Conservation (phyloP, 73 alveolate genomes). For the Diophrys appendiculata region DNA sequence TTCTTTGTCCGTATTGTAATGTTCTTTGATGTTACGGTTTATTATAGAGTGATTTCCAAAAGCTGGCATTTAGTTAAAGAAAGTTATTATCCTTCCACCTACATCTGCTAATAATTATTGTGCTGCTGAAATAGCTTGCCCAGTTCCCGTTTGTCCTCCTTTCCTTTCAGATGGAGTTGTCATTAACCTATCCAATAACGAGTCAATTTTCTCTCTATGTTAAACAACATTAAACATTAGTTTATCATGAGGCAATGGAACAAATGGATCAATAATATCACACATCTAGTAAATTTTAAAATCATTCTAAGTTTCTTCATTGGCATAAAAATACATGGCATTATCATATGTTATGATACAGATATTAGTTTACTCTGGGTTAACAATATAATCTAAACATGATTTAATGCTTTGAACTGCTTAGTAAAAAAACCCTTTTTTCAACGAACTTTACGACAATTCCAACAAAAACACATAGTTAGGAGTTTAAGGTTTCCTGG, state of each 20-base stretch:
- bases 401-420: conserved; percentile 48
- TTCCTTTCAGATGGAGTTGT: neutral
- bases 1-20: conserved; percentile 55
- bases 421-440: conserved; percentile 52
- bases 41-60: neutral
- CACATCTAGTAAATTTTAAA: conserved; percentile 50
- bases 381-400: conserved; percentile 67
- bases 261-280: conserved; percentile 70
- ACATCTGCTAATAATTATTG: conserved; percentile 19
- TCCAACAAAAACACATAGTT: conserved; percentile 66
- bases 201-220: conserved; percentile 75
- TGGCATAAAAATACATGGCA: conserved; percentile 60
- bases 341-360: conserved; percentile 71
- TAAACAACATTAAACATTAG: conserved; percentile 59
- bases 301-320: conserved; percentile 57
- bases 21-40: neutral
- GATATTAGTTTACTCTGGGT: conserved; percentile 68
- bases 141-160: conserved; percentile 17
- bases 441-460: conserved; percentile 51
- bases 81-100: conserved; percentile 54
- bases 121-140: conserved; percentile 50
- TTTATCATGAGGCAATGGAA: conserved; percentile 71
- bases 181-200: conserved; percentile 62
- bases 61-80: conserved; percentile 14
- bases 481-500: conserved; percentile 19